Conservation (phyloP, 2,329 filamentous ascomycete species). For the Fusarium austroafricanum region DNA sequence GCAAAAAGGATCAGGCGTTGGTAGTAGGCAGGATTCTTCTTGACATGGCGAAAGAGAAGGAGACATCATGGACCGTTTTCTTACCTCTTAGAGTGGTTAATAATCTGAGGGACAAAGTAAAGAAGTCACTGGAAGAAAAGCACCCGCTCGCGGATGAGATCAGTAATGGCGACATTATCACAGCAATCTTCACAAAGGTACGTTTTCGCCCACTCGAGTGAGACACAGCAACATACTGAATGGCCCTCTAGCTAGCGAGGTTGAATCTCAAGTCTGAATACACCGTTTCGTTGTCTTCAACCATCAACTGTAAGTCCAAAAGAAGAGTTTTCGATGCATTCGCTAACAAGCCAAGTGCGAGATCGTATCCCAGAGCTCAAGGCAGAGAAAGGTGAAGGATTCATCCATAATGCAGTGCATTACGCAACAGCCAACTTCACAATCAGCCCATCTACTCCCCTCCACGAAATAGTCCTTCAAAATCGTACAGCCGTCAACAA, state of each 20-base stretch:
- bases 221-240: accelerated
- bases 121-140: background rate
- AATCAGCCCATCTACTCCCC: background rate
- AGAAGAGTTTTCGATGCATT: accelerated
- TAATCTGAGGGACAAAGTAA: background rate
- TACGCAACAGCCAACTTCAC: background rate
- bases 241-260: background rate
- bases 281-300: background rate
- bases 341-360: background rate
- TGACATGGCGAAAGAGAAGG: background rate
- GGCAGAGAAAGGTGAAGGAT: background rate
- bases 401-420: background rate
- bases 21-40: background rate
- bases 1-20: background rate
- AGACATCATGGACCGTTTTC: background rate
- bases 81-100: background rate
- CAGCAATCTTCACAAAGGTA: slow-evolving; percentile 11
- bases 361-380: slow-evolving; percentile 4
- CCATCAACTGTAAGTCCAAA: background rate
- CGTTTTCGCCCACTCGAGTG: accelerated
- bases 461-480: slow-evolving; percentile 3
- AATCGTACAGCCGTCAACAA: background rate
- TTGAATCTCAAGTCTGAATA: background rate
- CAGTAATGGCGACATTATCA: slow-evolving; percentile 8
- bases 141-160: background rate